phyloP scores from a whole-genome alignment of 257 asterid species.

The Knoxia roxburghii region DNA sequence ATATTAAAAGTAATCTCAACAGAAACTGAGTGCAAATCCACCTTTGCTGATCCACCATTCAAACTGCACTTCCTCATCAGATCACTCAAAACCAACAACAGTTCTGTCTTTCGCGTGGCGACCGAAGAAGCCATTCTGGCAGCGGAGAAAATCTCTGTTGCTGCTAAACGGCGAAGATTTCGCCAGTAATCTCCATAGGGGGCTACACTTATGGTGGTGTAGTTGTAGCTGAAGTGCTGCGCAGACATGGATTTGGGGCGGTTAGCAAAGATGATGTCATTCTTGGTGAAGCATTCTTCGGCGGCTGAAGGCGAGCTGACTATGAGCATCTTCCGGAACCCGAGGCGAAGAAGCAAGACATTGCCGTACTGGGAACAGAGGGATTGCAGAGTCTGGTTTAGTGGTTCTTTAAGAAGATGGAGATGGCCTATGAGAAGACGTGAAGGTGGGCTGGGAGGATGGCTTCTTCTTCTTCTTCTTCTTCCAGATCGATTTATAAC shows the following conservation, averaged over 20 bases:
- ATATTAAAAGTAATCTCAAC: conserved; percentile 29
- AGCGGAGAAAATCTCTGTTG: conserved; percentile 41
- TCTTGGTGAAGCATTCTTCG: conserved; percentile 12
- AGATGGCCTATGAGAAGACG: conserved; percentile 52
- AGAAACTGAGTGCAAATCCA: conserved; percentile 25
- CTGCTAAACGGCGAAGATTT: conserved; percentile 45
- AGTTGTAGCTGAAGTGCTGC: conserved; percentile 5
- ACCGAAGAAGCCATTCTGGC: conserved; percentile 21
- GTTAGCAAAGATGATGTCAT: conserved; percentile 7
- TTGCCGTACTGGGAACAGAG: conserved; percentile 19
- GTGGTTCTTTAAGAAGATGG: conserved; percentile 37
- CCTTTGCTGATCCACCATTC: conserved; percentile 9
- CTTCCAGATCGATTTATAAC: neutral
- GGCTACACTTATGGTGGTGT: conserved; percentile 10
- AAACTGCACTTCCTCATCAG: conserved; percentile 3
- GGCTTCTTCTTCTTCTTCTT: conserved; percentile 19
- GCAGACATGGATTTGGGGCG: neutral
- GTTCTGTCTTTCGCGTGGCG: neutral
- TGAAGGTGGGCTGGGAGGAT: conserved; percentile 48
- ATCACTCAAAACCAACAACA: conserved; percentile 14
- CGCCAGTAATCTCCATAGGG: conserved; percentile 67
- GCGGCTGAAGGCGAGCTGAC: conserved; percentile 12
- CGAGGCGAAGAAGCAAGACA: conserved; percentile 25
- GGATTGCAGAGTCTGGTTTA: conserved; percentile 34
- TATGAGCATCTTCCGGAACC: neutral